phyloP scores from a whole-genome alignment of 805 yeast genomes.

The Wickerhamomyces chaumierensis region DNA sequence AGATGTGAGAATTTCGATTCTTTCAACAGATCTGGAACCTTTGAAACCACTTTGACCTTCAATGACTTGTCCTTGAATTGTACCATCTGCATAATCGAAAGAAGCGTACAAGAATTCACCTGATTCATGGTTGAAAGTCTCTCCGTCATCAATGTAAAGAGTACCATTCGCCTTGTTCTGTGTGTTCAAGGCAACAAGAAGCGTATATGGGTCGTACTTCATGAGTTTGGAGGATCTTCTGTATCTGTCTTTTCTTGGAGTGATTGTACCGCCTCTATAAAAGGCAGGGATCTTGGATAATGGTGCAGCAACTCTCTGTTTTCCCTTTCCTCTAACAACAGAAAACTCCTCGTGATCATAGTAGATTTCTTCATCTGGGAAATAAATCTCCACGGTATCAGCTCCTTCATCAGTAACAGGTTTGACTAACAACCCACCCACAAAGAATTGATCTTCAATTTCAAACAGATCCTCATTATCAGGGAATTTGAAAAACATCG shows the following conservation, averaged over 20 bases:
- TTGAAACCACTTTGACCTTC: conserved; percentile 18
- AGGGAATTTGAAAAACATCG: conserved; percentile 50
- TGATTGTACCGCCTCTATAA: conserved; percentile 69
- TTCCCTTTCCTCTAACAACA: conserved; percentile 27
- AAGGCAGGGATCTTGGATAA: conserved; percentile 60
- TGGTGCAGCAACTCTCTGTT: conserved; percentile 28
- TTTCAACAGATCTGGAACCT: conserved; percentile 34
- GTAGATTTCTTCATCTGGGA: conserved; percentile 39
- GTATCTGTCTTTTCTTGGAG: conserved; percentile 56
- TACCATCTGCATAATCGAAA: conserved; percentile 27
- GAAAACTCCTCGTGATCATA: conserved; percentile 38
- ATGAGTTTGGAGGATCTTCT: conserved; percentile 73
- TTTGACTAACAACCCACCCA: conserved; percentile 72
- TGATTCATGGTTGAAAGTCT: conserved; percentile 41
- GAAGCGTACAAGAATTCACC: conserved; percentile 32
- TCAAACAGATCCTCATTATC: conserved; percentile 34
- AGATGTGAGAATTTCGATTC: conserved; percentile 37
- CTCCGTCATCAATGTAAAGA: conserved; percentile 80
- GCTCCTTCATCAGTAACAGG: conserved; percentile 61
- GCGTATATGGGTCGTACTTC: conserved; percentile 71
- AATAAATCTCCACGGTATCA: conserved; percentile 20
- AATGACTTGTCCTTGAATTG: conserved; percentile 19
- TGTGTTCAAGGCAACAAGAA: conserved; percentile 46
- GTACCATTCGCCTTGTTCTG: conserved; percentile 42
- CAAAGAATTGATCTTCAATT: conserved; percentile 74